These are phyloP conservation scores for Dioszegia hungarica DNA, from an alignment of 768 basidiomycete genomes.

Conservation along the genomic window DNA sequence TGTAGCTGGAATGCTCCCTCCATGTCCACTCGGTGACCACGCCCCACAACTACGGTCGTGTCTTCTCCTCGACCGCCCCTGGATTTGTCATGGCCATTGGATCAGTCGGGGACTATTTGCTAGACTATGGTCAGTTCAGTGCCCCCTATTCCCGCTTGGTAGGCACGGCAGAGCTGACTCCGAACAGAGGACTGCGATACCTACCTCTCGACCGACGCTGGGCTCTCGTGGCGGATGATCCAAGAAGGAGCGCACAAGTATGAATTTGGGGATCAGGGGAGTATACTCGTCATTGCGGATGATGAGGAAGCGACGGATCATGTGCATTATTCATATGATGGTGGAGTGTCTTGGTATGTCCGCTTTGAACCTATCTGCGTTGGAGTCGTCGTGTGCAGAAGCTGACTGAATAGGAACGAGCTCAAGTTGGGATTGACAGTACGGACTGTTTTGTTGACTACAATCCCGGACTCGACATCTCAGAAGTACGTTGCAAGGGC, in stretches of 20 bases:
- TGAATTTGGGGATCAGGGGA: slow-evolving; percentile 89
- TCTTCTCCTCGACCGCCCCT: slow-evolving; percentile 92
- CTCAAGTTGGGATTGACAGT: slow-evolving; percentile 67
- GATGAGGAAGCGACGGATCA: slow-evolving; percentile 72
- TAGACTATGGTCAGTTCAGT: slow-evolving; percentile 56
- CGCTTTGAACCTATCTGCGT: not conserved
- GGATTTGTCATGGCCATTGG: slow-evolving; percentile 97
- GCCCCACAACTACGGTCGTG: slow-evolving; percentile 86
- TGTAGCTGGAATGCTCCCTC: slow-evolving; percentile 64
- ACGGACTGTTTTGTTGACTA: slow-evolving; percentile 71
- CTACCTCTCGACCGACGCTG: slow-evolving; percentile 85
- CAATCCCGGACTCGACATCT: slow-evolving; percentile 89
- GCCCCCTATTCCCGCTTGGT: not conserved
- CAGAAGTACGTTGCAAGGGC: slow-evolving; percentile 57
- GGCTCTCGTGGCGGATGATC: slow-evolving; percentile 77
- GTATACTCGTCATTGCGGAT: slow-evolving; percentile 70
- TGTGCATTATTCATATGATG: slow-evolving; percentile 73
- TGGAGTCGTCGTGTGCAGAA: not conserved
- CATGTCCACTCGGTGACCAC: slow-evolving; percentile 90
- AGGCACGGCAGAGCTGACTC: slow-evolving; percentile 3
- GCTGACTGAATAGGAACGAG: slow-evolving; percentile 57
- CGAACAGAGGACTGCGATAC: slow-evolving; percentile 70
- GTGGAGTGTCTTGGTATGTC: slow-evolving; percentile 75
- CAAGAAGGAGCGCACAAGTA: slow-evolving; percentile 77
- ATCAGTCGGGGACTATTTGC: slow-evolving; percentile 65